These are phyloP conservation scores for Wickerhamiella hasegawae DNA, from an alignment of 805 yeast genomes.

Conservation along the genomic window DNA sequence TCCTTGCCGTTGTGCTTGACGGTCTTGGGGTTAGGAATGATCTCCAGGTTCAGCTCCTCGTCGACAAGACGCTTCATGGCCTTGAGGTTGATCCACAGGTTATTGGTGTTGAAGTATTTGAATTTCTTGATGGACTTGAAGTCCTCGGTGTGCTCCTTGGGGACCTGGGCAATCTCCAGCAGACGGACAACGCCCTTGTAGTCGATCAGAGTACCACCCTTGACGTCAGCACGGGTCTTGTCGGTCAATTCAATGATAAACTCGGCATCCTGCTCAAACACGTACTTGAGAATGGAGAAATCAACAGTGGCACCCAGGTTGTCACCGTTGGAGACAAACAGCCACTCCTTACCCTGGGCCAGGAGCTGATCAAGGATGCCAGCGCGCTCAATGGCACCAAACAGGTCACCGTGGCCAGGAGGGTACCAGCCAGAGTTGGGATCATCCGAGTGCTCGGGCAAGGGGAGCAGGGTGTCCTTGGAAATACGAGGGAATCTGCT, in stretches of 20 bases:
- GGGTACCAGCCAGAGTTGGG: constrained; percentile 89
- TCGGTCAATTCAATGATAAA: constrained; percentile 97
- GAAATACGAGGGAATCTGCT: constrained; percentile 93
- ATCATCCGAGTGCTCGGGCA: constrained; percentile 63
- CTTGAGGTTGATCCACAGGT: constrained; percentile 89
- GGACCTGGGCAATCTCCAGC: constrained; percentile 95
- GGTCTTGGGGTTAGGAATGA: constrained; percentile 86
- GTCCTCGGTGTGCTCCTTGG: constrained; percentile 95
- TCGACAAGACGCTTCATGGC: constrained; percentile 90
- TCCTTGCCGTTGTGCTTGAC: constrained; percentile 64
- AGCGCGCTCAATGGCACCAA: constrained; percentile 73
- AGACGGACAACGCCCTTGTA: constrained; percentile 90
- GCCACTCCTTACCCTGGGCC: constrained; percentile 83
- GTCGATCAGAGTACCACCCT: constrained; percentile 96
- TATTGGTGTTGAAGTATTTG: constrained; percentile 95
- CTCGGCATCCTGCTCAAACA: constrained; percentile 82
- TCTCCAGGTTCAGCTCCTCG: constrained; percentile 74
- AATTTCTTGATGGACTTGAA: constrained; percentile 95
- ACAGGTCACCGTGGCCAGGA: constrained; percentile 99
- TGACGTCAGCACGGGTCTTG: constrained; percentile 97
- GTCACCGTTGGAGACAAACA: constrained; percentile 96
- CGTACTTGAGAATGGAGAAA: constrained; percentile 74
- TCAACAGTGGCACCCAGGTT: constrained; percentile 98
- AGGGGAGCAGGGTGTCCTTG: constrained; percentile 92
- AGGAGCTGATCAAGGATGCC: constrained; percentile 84